Base-by-base conservation (phyloP, 306 rosid genomes). In the Spatholobus suberectus region DNA sequence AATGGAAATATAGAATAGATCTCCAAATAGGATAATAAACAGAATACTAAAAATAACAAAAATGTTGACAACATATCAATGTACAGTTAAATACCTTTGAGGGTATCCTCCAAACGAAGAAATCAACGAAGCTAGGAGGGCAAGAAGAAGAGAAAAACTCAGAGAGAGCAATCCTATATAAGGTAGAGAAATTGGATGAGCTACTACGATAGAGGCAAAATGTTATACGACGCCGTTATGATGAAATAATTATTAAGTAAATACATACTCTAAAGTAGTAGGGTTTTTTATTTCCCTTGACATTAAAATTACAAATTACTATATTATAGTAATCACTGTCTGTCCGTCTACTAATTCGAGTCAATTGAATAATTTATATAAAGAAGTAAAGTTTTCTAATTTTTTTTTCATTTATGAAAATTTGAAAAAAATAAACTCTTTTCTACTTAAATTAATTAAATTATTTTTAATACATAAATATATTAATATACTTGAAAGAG, bases 61-160 rank as follows among this genome's bases (percentile, higher is more conserved):
- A 18, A n/a, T n/a, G n/a, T n/a, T n/a, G n/a, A n/a, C n/a, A n/a
- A n/a, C n/a, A n/a, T 2, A 43, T 11, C 8, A 57, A 70, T 40
- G 61, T 8, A 23, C 12, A 35, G 18, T 21, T 15, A 29, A 40
- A 12, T 41, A 89, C 90, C 90, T 83, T 35, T 11, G 32, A 29
- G 80, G 43, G 71, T 71, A 75, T 41, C 77, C 58, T 46, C 69
- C 44, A 24, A 13, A 29, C 17, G 71, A 83, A 57, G 83, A 83
- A 51, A 74, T 70, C 29, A 76, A 35, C 18, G 76, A 55, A 77
- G 77, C 76, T 44, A 55, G 44, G 29, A 75, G 68, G 57, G 34
- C 44, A 18, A 58, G 46, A 26, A n/a, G 79, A 76, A 0, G 1
- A 5, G 13, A 1, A 0, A 0, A 0, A 1, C 0, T 12, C 3